Conservation (phyloP, 352 stramenopile genomes). For the Aphanomyces cochlioides region DNA sequence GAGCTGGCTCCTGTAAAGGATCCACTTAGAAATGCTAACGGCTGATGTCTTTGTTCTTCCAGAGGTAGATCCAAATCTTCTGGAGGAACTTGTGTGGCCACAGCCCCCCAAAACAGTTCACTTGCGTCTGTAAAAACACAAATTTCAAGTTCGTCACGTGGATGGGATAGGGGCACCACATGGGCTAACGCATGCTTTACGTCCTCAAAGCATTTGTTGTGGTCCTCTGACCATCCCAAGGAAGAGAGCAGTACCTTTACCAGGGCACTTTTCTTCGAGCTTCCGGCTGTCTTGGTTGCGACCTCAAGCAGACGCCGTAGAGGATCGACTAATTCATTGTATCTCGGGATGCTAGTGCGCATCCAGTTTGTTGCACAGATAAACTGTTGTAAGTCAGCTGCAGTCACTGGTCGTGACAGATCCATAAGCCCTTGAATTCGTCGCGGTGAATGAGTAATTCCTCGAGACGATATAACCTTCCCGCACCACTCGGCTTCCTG, state of each 20-base stretch:
- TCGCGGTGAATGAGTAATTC: conserved; percentile 11
- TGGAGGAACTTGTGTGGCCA: neutral
- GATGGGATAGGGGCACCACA: too few relatives aligned
- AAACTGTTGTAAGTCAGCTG: conserved; percentile 34
- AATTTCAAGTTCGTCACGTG: neutral
- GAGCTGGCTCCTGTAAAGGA: too few relatives aligned
- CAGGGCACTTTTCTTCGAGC: conserved; percentile 5
- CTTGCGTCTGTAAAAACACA: conserved; percentile 23
- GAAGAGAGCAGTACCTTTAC: neutral
- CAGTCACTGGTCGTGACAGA: neutral
- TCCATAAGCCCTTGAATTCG: conserved; percentile 15
- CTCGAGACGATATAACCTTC: conserved; percentile 27
- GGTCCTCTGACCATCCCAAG: neutral
- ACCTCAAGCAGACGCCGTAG: conserved; percentile 12
- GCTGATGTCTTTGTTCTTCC: neutral
- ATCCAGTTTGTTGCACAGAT: conserved; percentile 39
- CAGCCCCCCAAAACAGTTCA: neutral
- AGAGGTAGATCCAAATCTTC: neutral
- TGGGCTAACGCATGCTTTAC: neutral
- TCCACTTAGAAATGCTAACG: too few relatives aligned
- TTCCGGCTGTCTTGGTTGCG: neutral
- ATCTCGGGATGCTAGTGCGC: conserved; percentile 22
- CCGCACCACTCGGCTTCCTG: conserved; percentile 35
- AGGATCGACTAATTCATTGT: neutral
- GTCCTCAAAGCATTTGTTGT: conserved; percentile 2